Base-by-base conservation (phyloP, 495 filamentous ascomycete species). In the Xylaria cubensis region DNA sequence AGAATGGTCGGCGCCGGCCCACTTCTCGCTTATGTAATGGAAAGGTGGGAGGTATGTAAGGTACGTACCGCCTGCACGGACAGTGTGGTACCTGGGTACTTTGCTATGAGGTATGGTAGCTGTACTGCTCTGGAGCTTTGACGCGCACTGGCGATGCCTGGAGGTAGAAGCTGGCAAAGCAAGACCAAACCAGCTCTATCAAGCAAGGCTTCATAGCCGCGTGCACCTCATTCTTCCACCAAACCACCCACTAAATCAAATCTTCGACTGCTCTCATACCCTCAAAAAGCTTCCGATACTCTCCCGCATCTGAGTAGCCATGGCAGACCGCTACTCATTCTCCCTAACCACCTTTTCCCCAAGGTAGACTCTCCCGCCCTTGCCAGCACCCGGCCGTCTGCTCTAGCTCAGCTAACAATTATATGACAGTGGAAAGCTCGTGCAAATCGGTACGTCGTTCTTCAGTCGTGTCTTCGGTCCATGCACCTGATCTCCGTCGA, bases 291-390 rank as follows among this genome's bases (percentile, higher is more conserved):
- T 51, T 56, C 71, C 12, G 46, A 46, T 66, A 36, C 56, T 68
- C 42, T 44, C 5, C 6, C 69, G 1, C 19, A 68, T 29, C 41
- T 13, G 17, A 29, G 34, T 53, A 76, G 84, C 74, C 79, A 99
- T 99, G 96, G 94, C 96, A 75, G 97, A 99, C 85, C 89, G 97
- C 86, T 99, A 99, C 83, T 98, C 96, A 59, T 99, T 98, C 91
- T 98, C 97, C 50, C 88, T 99, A 78, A 99, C 96, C 63, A 99
- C 96, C 71, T 99, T 99, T 91, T 98, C 96, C 75, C 96, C 96
- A 77, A 99, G 95, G 96, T 97, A 94, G 86, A 88, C 77, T 75
- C 59, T 74, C 61, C 62, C 62, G 29, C 64, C 65, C 73, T 69
- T 56, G 67, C 70, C 44, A 70, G 64, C 65, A 48, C 68, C 72